phyloP scores from a whole-genome alignment of 768 basidiomycete genomes.

The Cyclocybe cylindracea region DNA sequence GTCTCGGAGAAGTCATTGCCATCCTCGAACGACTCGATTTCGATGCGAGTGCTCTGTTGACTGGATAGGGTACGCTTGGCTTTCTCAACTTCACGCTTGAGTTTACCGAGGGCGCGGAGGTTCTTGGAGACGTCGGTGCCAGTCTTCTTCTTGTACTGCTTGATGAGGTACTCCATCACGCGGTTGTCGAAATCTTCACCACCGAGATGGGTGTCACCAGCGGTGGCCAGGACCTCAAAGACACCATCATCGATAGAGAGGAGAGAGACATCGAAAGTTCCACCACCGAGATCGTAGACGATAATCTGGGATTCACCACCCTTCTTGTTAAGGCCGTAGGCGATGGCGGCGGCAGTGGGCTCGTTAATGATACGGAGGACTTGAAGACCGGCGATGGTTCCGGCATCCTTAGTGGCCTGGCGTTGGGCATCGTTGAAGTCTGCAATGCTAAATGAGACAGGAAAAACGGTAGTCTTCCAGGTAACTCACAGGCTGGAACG shows the following conservation, averaged over 20 bases:
- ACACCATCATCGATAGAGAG: constrained; percentile 93
- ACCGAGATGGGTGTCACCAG: constrained; percentile 93
- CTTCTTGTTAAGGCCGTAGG: constrained; percentile 98
- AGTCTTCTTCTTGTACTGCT: constrained; percentile 90
- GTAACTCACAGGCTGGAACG: constrained; percentile 85
- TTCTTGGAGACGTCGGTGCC: constrained; percentile 81
- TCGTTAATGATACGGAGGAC: constrained; percentile 98
- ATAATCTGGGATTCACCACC: constrained; percentile 93
- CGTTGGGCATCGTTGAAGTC: constrained; percentile 99
- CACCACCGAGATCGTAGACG: constrained; percentile 98
- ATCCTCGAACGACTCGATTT: constrained; percentile 94
- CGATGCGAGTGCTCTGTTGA: constrained; percentile 88
- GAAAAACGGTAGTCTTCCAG: not conserved
- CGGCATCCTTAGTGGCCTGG: constrained; percentile 98
- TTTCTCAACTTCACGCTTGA: constrained; percentile 93
- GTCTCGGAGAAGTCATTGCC: constrained; percentile 98
- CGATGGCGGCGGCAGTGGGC: constrained; percentile 96
- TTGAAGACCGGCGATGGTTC: constrained; percentile 90
- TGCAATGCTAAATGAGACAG: constrained; percentile 21
- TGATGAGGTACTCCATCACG: constrained; percentile 87
- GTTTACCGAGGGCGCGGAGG: constrained; percentile 84
- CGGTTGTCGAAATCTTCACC: constrained; percentile 97
- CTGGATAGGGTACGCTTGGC: constrained; percentile 91
- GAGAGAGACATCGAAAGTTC: constrained; percentile 98
- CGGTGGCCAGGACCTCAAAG: constrained; percentile 87